phyloP scores from a whole-genome alignment of 1,284 basidiomycete species.

The Chondrostereum purpureum region DNA sequence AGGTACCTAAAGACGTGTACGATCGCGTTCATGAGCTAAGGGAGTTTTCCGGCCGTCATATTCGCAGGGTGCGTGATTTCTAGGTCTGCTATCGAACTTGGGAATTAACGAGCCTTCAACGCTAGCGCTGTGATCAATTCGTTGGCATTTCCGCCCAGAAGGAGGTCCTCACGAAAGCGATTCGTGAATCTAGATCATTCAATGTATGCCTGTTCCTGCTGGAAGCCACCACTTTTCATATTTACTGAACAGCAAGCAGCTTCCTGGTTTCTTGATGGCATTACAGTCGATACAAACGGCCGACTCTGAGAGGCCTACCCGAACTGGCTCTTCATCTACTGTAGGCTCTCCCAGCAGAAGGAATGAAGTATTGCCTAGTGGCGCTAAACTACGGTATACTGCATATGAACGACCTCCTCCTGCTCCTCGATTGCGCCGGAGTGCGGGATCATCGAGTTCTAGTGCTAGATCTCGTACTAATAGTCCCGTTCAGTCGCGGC shows the following conservation, averaged over 20 bases:
- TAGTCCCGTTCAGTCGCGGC: not conserved
- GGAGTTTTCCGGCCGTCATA: slow-evolving; percentile 40
- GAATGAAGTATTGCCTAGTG: slow-evolving; percentile 26
- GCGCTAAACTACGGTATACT: slow-evolving; percentile 59
- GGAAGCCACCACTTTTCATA: slow-evolving; percentile 8
- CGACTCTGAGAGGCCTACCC: not conserved
- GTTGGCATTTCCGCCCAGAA: slow-evolving; percentile 38
- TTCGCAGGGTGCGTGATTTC: slow-evolving; percentile 45
- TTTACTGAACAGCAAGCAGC: slow-evolving; percentile 32
- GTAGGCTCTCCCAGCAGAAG: slow-evolving; percentile 23
- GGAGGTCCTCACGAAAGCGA: slow-evolving; percentile 35
- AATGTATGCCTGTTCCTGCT: slow-evolving; percentile 35
- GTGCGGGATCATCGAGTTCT: slow-evolving; percentile 14
- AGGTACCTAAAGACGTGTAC: slow-evolving; percentile 39
- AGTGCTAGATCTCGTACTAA: no score
- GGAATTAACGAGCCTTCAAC: slow-evolving; percentile 7
- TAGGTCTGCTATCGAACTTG: no score
- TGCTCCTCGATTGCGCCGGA: slow-evolving; percentile 34
- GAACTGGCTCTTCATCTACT: no score
- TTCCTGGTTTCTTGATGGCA: slow-evolving; percentile 60
- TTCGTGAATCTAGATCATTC: slow-evolving; percentile 39
- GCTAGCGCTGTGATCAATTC: slow-evolving; percentile 65
- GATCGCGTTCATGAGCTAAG: slow-evolving; percentile 36
- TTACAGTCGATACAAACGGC: slow-evolving; percentile 29
- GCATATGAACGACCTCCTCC: slow-evolving; percentile 61